Conservation (phyloP, 169 alveolate species). For the Plasmodium malariae region DNA sequence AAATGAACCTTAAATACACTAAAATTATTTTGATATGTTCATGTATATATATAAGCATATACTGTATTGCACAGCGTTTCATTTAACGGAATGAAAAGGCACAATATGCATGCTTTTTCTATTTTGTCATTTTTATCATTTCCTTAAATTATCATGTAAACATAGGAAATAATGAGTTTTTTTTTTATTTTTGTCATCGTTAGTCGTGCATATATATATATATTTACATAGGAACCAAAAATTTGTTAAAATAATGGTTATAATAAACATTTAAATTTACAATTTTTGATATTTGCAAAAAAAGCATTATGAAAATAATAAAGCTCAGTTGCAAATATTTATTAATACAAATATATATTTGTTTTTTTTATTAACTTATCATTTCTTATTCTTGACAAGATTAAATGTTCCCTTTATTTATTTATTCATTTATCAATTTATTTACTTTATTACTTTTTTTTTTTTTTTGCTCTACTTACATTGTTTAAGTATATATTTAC, state of each 20-base stretch:
- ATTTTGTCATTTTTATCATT: not conserved
- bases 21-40: not conserved
- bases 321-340: not conserved
- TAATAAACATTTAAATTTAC: conserved; percentile 6
- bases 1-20: not conserved
- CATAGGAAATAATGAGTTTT: too few species aligned
- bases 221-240: too few species aligned
- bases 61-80: conserved; percentile 5
- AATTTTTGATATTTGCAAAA: conserved; percentile 9
- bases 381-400: not conserved
- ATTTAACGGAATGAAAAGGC: not conserved
- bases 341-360: not conserved
- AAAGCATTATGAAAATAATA: not conserved
- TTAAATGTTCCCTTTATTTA: too few species aligned
- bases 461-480: not conserved
- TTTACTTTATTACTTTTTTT: not conserved
- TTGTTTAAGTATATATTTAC: conserved; percentile 10
- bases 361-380: conserved; percentile 6
- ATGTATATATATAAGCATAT: not conserved
- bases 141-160: too few species aligned
- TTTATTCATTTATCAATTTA: not conserved
- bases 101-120: not conserved
- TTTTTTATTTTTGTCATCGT: too few species aligned
- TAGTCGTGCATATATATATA: too few species aligned
- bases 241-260: conserved; percentile 9